Evolutionary conservation across 2,329 filamentous ascomycete genomes (phyloP).

Genomic region (Arthrobotrys pseudoclavata): DNA sequence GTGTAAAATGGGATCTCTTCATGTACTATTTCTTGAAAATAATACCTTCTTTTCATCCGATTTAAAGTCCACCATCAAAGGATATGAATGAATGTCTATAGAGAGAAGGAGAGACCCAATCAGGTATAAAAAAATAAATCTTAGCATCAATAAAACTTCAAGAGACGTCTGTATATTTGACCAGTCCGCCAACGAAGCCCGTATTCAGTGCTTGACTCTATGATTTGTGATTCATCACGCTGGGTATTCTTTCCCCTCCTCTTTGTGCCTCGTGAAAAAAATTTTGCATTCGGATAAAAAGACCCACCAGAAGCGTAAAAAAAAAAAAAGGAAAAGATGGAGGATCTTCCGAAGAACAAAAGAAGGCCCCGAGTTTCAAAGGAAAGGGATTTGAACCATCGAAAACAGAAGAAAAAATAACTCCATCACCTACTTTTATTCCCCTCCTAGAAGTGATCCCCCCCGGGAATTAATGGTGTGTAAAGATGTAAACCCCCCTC

Average conservation of each 20-base stretch:
- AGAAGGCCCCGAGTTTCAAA: constrained; percentile 73
- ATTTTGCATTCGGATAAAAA: constrained; percentile 65
- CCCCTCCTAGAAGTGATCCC: constrained; percentile 1
- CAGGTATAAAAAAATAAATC: constrained; percentile 52
- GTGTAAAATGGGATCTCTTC: neutral
- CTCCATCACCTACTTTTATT: constrained; percentile 11
- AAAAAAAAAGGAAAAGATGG: constrained; percentile 65
- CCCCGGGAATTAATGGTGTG: constrained; percentile 3
- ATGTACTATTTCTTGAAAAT: constrained; percentile 9
- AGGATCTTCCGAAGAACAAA: constrained; percentile 29
- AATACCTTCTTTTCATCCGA: neutral
- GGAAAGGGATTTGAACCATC: constrained; percentile 67
- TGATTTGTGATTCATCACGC: constrained; percentile 88
- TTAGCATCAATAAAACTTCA: constrained; percentile 56
- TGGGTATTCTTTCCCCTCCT: constrained; percentile 21
- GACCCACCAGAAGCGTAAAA: constrained; percentile 66
- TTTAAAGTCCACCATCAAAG: neutral
- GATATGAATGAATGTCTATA: neutral
- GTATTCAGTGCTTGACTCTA: constrained; percentile 99
- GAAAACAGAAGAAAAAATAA: neutral
- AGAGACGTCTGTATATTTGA: constrained; percentile 59
- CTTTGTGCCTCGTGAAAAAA: neutral
- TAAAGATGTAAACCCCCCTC: constrained; percentile 73
- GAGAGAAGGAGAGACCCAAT: constrained; percentile 36
- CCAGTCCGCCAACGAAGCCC: constrained; percentile 53